Conservation (phyloP, 352 stramenopile genomes). For the Phytopythium boreale region DNA sequence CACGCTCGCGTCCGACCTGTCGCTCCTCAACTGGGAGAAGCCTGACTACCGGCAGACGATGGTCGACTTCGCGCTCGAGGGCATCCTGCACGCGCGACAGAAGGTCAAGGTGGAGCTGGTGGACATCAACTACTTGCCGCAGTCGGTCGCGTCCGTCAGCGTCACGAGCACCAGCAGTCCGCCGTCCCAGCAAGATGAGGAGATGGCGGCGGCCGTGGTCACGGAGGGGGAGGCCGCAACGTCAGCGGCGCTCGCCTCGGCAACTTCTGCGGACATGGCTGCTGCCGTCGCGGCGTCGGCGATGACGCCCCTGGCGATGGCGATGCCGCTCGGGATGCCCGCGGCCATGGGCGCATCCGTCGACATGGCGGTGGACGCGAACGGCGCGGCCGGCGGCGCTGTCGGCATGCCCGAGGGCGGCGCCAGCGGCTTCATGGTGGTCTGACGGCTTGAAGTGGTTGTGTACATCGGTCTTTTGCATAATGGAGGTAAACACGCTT, state of each 20-base stretch:
- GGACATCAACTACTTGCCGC: slow-evolving; percentile 39
- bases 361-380: slow-evolving; percentile 3
- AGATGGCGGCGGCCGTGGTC: slow-evolving; percentile 12
- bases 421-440: slow-evolving; percentile 7
- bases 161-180: slow-evolving; percentile 4
- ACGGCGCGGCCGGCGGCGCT: slow-evolving; percentile 1
- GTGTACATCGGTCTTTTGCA: background rate
- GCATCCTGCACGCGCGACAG: slow-evolving; percentile 64
- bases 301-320: slow-evolving; percentile 16
- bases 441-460: background rate
- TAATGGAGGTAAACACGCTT: background rate
- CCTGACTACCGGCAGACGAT: slow-evolving; percentile 55
- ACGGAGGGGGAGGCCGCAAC: slow-evolving; percentile 3
- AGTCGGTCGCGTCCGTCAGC: slow-evolving; percentile 8
- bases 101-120: slow-evolving; percentile 64
- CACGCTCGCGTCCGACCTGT: slow-evolving; percentile 36
- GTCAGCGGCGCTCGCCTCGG: background rate
- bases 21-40: slow-evolving; percentile 60
- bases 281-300: background rate
- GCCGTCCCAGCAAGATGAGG: slow-evolving; percentile 14
- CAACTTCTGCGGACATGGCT: background rate
- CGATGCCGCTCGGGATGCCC: slow-evolving; percentile 21
- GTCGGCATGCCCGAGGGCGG: no score
- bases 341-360: background rate
- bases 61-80: slow-evolving; percentile 61